Evolutionary conservation across 169 alveolate genomes (phyloP).

Genomic region (Plasmodium inui): DNA sequence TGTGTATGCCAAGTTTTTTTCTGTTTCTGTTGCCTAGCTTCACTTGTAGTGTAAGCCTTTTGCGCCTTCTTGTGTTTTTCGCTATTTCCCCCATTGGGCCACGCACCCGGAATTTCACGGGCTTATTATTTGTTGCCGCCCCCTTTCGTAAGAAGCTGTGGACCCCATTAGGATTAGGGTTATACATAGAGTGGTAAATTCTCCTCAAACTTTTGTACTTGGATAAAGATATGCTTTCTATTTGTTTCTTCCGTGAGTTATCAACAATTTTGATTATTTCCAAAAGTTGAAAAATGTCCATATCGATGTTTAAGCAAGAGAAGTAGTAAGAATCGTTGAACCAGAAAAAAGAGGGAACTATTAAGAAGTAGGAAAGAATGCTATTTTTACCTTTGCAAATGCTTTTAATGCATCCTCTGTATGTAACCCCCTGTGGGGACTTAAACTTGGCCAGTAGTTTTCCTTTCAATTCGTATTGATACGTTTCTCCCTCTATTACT

Average conservation of each 20-base stretch:
- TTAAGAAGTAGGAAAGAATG: conserved; percentile 28
- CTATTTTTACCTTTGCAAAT: conserved; percentile 26
- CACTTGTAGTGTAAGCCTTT: not conserved
- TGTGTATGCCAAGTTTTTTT: not conserved
- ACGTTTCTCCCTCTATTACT: conserved; percentile 23
- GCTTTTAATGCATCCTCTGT: conserved; percentile 29
- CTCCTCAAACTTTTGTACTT: conserved; percentile 7
- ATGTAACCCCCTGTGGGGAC: conserved; percentile 20
- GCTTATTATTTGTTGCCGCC: not conserved
- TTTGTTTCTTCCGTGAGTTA: conserved; percentile 20
- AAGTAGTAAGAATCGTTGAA: conserved; percentile 50
- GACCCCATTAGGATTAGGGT: not conserved
- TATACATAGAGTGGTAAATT: not conserved
- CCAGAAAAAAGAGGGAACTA: conserved; percentile 38
- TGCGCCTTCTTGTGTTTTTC: not conserved
- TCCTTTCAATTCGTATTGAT: conserved; percentile 35
- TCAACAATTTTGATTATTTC: conserved; percentile 41
- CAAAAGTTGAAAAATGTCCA: conserved; percentile 33
- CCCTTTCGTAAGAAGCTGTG: not conserved
- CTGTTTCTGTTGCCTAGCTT: not conserved
- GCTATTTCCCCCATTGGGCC: not conserved
- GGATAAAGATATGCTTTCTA: conserved; percentile 14
- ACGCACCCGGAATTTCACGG: not conserved
- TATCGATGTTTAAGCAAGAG: conserved; percentile 43
- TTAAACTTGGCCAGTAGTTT: conserved; percentile 28